Percentiles rank a stretch among this genome's conserved stretches.
phyloP scores from a whole-genome alignment of 1,284 basidiomycete species.

The Naganishia sp. region DNA sequence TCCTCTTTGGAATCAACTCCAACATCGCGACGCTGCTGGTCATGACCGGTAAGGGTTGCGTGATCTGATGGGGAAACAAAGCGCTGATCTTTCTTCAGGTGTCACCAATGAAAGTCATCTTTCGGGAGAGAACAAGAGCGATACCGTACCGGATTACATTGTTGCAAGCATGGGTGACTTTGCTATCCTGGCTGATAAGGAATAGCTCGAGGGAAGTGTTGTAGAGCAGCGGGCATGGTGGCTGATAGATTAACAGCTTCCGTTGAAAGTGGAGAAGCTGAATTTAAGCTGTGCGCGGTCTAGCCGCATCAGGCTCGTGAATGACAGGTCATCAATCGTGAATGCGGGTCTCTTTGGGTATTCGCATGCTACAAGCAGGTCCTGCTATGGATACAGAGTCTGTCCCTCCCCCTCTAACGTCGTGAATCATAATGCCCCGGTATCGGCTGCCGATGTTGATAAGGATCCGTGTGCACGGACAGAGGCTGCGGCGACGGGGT shows the following conservation, averaged over 20 bases:
- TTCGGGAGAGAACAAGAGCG: conserved; percentile 67
- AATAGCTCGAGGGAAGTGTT: no score
- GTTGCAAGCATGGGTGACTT: conserved; percentile 78
- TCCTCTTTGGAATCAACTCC: conserved; percentile 78
- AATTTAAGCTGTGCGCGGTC: no score
- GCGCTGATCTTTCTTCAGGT: conserved; percentile 56
- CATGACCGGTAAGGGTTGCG: conserved; percentile 68
- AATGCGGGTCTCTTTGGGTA: no score
- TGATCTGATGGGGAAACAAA: conserved; percentile 6
- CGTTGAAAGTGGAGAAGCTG: no score
- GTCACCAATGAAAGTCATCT: conserved; percentile 72
- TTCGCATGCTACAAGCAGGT: not conserved
- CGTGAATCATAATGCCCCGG: conserved; percentile 20
- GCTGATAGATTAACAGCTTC: no score
- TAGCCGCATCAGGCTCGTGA: no score
- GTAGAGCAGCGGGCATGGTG: no score
- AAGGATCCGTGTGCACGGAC: conserved; percentile 2
- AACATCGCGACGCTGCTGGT: conserved; percentile 86
- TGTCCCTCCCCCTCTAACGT: conserved; percentile 3
- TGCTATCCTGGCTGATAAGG: conserved; percentile 42
- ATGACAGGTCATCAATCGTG: no score
- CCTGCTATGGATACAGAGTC: conserved; percentile 17
- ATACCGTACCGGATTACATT: conserved; percentile 77
- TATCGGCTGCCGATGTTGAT: conserved; percentile 17
- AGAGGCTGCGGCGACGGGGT: conserved; percentile 24